These are phyloP conservation scores for Aspergillus fructus DNA, from an alignment of 2,329 filamentous ascomycete species.

Conservation along the genomic window DNA sequence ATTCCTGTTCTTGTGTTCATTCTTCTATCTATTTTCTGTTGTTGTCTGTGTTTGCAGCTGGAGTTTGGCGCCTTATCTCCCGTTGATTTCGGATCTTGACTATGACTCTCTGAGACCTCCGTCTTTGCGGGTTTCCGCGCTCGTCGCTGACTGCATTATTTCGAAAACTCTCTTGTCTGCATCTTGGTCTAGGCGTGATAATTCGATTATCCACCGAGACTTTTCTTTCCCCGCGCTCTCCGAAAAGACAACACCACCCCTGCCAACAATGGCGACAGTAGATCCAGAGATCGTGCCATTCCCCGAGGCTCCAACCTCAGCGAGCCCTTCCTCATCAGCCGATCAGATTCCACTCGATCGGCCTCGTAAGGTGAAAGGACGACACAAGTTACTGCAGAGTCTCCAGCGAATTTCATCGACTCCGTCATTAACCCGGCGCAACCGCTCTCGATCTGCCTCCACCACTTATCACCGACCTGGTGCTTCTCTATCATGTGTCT, in stretches of 20 bases:
- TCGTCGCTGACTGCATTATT: conserved; percentile 8
- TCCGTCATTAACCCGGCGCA: conserved; percentile 65
- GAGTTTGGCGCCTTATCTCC: conserved; percentile 11
- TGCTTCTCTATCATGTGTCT: conserved; percentile 65
- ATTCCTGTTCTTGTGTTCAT: not conserved
- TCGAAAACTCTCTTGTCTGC: not conserved
- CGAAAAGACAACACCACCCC: not conserved
- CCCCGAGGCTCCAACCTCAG: conserved; percentile 33
- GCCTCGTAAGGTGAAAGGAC: conserved; percentile 63
- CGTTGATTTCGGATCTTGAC: conserved; percentile 12
- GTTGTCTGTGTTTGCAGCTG: conserved; percentile 4
- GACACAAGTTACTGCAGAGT: conserved; percentile 68
- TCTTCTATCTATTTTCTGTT: not conserved
- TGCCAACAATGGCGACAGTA: conserved; percentile 30
- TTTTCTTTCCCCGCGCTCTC: not conserved
- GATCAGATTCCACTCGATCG: conserved; percentile 41
- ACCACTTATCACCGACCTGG: conserved; percentile 63
- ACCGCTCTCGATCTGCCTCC: conserved; percentile 64
- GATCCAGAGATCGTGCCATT: conserved; percentile 29
- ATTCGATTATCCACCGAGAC: not conserved
- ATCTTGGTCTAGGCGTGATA: not conserved
- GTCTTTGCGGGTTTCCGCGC: conserved; percentile 13
- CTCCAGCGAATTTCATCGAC: conserved; percentile 82
- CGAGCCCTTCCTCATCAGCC: conserved; percentile 32
- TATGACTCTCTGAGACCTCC: conserved; percentile 18